These are phyloP conservation scores for Zoysia pacifica DNA, from an alignment of 176 grass and related monocot genomes.

Conservation along the genomic window DNA sequence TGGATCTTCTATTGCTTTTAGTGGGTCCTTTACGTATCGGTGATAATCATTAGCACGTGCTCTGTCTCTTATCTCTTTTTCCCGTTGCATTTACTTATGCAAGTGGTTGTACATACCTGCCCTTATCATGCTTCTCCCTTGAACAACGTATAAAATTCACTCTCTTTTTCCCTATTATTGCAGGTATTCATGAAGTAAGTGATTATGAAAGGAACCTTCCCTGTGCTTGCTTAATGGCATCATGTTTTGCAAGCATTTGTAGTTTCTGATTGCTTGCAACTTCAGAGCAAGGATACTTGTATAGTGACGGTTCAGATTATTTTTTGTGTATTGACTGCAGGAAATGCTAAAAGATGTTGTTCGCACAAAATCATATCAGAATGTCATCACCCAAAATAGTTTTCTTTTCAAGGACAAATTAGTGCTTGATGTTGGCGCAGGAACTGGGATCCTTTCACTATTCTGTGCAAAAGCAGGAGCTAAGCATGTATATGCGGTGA, in stretches of 20 bases:
- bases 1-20: background rate
- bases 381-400: conserved; percentile 83
- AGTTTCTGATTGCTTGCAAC: background rate
- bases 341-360: conserved; percentile 98
- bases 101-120: background rate
- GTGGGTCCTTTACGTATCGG: background rate
- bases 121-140: conserved; percentile 4
- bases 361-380: conserved; percentile 84
- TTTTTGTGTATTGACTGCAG: conserved; percentile 46
- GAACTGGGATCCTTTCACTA: conserved; percentile 92
- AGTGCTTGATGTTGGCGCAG: conserved; percentile 93
- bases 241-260: background rate
- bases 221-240: conserved; percentile 19
- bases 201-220: background rate
- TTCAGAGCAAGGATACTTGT: background rate
- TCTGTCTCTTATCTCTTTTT: background rate
- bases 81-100: background rate
- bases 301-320: background rate
- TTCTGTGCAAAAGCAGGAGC: conserved; percentile 98
- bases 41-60: background rate
- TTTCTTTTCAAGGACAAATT: conserved; percentile 97
- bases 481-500: conserved; percentile 97
- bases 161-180: conserved; percentile 35
- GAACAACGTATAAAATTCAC: background rate
- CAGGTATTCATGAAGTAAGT: conserved; percentile 99